Base-by-base conservation (phyloP, 164 flowering plant genomes). In the Annona squamosa region DNA sequence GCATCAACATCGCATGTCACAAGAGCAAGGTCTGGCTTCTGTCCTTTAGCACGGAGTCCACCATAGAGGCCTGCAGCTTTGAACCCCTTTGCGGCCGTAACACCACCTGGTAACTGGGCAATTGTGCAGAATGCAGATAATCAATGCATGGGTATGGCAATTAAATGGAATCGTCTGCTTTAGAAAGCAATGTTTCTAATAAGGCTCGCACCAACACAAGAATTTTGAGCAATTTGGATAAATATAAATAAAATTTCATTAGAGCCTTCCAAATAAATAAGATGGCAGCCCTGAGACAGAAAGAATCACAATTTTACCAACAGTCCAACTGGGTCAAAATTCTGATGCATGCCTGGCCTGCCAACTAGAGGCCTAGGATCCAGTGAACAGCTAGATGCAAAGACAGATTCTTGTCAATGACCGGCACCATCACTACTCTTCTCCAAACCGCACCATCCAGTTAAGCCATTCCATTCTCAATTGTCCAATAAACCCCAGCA, bases 21-120 rank as follows among this genome's bases (percentile, higher is more conserved):
- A 65, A 95, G 91, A 9, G 99, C 97, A 77, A 95, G 98, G 81
- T 95, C 99, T 65, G 99, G 98, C 73, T 95, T 95, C 72, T 89
- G 84, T 71, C 95, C 95, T 80, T 81, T 81, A 26, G 96, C 96
- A 61, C 99, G 91, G 72, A 93, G 69, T 48, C 97, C 98, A 68
- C 87, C 99, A 77, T 87, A 93, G 71, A 93, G 75, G 0, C 99
- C 99, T 0, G 92, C 92, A 75, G 99, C 99, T 77, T 88, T 90
- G 79, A 93, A 95, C 59, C 99, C 99, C 75, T 85, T 83, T 16
- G 99, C 94, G 70, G 99, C 97, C 72, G 88, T 89, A 71, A 95
- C 97, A 72, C 99, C 99, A 18, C 99, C 98, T 56, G 90, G 87
- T 74, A 93, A 80, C 98, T 95, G 71, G 42, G 79, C 10, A 59